Base-by-base conservation (phyloP, 2,329 filamentous ascomycete genomes). In the Fusarium bactridioides region DNA sequence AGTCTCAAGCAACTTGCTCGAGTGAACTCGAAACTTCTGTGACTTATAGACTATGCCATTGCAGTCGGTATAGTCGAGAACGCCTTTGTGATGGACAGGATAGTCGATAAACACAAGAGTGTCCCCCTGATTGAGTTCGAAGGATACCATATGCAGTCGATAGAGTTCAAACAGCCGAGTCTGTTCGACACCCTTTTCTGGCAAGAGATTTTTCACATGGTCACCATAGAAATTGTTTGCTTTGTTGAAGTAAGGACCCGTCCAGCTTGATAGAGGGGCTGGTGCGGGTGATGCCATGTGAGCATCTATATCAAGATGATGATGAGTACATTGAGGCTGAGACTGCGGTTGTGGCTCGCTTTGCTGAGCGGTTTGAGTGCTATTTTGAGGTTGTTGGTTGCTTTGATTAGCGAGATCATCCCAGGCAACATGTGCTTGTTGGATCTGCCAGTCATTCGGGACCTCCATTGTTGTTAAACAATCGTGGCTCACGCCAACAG, bases 91-190 rank as follows among this genome's bases (percentile, higher is more conserved):
- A 23, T 64, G 71, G 54, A 64, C 61, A 12, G 79, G 82, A 45
- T 83, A 82, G 37, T 83, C 81, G 33, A 88, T 78, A 48, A 85
- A 79, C 33, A 87, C 80, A 12, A 86, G 73, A 1, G 84, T 86
- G 59, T 87, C 85, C 10, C 85, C 85, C 8, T 78, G 25, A 15
- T 59, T 65, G 41, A 82, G 67, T 47, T 80, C 79, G 12, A 76
- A 76, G 15, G 48, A 31, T 38, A 75, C 64, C 8, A 75, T 63
- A 37, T 80, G 79, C 29, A 81, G 56, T 35, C 74, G 76, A 54
- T 74, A 75, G 44, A 78, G 70, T 29, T 80, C 78, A 38, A 74
- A 70, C 27, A 69, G 75, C 12, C 77, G 76, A n/a, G 61, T 56
- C 4, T 67, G 62, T 7, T 75, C 67, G 13, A 78, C 74, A 16